Percentiles rank a stretch among this genome's conserved stretches.
Evolutionary conservation across 2,329 filamentous ascomycete species (phyloP).

Genomic region (Exophiala phaeomuriformis): DNA sequence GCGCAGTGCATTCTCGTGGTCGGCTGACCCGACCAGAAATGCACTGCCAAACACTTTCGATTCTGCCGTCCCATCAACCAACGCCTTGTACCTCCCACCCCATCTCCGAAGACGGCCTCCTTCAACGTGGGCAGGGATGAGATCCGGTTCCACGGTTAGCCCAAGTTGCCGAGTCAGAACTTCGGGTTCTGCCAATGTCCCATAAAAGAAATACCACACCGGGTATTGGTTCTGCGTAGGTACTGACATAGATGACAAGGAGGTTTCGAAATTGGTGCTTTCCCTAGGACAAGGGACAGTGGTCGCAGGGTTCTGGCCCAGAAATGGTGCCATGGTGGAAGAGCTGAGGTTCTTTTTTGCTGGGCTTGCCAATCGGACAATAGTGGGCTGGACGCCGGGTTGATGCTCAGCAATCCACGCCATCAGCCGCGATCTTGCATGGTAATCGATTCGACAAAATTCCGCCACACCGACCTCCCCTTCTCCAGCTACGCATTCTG

Average conservation of each 20-base stretch:
- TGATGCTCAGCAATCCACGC: conserved; percentile 21
- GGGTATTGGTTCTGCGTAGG: conserved; percentile 31
- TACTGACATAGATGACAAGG: neutral
- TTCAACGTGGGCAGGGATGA: conserved; percentile 29
- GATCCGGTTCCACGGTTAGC: conserved; percentile 25
- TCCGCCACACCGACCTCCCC: conserved; percentile 21
- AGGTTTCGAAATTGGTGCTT: conserved; percentile 18
- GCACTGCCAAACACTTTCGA: conserved; percentile 29
- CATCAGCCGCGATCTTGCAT: conserved; percentile 13
- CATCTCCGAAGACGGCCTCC: conserved; percentile 33
- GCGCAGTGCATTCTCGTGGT: conserved; percentile 32
- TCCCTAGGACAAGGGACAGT: conserved; percentile 28
- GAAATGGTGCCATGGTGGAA: conserved; percentile 24
- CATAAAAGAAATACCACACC: conserved; percentile 42
- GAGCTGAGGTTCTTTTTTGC: conserved; percentile 29
- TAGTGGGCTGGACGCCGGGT: conserved; percentile 25
- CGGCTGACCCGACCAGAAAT: conserved; percentile 29
- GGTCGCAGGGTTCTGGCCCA: conserved; percentile 22
- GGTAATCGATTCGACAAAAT: conserved; percentile 28
- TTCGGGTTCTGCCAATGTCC: conserved; percentile 31
- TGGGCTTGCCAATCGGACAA: conserved; percentile 26
- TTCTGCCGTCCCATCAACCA: conserved; percentile 30
- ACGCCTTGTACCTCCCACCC: conserved; percentile 36
- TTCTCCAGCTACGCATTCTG: conserved; percentile 16
- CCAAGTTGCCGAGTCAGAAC: conserved; percentile 32